Base-by-base conservation (phyloP, 2,329 filamentous ascomycete genomes). In the Penicillium sp. region DNA sequence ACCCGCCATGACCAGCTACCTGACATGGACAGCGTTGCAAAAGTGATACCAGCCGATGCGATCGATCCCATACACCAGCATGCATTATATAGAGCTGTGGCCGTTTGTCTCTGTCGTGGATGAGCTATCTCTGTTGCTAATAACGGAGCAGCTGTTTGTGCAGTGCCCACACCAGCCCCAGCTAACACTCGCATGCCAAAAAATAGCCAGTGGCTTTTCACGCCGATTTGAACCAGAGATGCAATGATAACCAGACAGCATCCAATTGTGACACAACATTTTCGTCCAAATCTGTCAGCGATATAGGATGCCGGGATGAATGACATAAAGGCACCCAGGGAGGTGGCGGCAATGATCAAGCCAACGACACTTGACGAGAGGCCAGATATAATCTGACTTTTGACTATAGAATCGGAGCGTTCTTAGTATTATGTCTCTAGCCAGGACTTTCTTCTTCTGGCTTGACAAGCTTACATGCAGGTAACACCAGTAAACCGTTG, bases 1-100 rank as follows among this genome's bases (percentile, higher is more conserved):
- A 84, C 75, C 19, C 81, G 71, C 86, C 86, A 88, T 0, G 83
- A 63, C 65, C 64, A 67, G 47, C 59, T 56, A 14, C 40, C 58
- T 2, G 29, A 8, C 34, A 62, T 43, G 3, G 42, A 48, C 4
- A 62, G 44, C 2, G 60, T 59, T 16, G 49, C 54, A 51, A 52
- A 62, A 7, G 54, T 58, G 2, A 54, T 44, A 2, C 44, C 40
- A 1, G 49, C 54, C 8, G 50, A 65, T 7, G 48, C 40, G 55
- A 42, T 63, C 21, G 48, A 60, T 33, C 46, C 65, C 48, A 56
- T 51, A 46, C 9, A 53, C 60, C 56, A 65, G 40, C 55, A 62
- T 4, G 61, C 55, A 24, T 68, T 70, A 29, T 68, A 70, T 6
- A 70, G 48, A 1, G 65, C 66, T 1, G 62, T 65, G 24, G 63